These are phyloP conservation scores for Tuctoria greenei DNA, from an alignment of 176 grass and related monocot species.

Conservation along the genomic window DNA sequence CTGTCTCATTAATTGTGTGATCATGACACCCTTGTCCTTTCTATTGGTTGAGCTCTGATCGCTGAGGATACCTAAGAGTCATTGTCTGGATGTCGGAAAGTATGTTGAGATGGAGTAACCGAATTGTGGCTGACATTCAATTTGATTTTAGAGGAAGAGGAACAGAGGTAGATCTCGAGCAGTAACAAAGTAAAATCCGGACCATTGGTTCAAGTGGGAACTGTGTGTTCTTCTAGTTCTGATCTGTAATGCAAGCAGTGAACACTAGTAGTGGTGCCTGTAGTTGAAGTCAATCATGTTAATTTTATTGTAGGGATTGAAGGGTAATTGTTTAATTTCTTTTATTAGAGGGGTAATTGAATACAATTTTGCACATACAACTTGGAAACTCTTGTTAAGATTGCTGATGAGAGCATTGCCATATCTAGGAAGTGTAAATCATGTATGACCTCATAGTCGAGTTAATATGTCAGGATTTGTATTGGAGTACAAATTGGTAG, in stretches of 20 bases:
- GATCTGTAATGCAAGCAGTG: background rate
- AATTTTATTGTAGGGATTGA: background rate
- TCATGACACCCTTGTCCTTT: background rate
- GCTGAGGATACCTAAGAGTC: background rate
- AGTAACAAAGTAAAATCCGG: background rate
- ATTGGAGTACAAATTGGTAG: background rate
- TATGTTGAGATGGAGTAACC: background rate
- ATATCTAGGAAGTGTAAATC: background rate
- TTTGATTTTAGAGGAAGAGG: slow-evolving; percentile 9
- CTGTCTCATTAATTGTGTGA: slow-evolving; percentile 6
- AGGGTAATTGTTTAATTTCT: background rate
- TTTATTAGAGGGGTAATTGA: background rate
- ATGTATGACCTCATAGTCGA: background rate
- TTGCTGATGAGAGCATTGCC: background rate
- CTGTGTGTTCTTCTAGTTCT: background rate
- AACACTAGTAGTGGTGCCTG: background rate
- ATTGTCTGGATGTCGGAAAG: background rate
- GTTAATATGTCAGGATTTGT: background rate
- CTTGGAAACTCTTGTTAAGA: slow-evolving; percentile 8
- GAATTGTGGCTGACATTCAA: background rate
- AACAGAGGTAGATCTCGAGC: background rate
- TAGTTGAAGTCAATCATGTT: background rate
- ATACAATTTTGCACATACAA: background rate
- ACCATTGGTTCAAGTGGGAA: background rate
- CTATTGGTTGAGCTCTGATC: background rate